Evolutionary conservation across 306 rosid genomes (phyloP).

Genomic region (Glycine tomentella): DNA sequence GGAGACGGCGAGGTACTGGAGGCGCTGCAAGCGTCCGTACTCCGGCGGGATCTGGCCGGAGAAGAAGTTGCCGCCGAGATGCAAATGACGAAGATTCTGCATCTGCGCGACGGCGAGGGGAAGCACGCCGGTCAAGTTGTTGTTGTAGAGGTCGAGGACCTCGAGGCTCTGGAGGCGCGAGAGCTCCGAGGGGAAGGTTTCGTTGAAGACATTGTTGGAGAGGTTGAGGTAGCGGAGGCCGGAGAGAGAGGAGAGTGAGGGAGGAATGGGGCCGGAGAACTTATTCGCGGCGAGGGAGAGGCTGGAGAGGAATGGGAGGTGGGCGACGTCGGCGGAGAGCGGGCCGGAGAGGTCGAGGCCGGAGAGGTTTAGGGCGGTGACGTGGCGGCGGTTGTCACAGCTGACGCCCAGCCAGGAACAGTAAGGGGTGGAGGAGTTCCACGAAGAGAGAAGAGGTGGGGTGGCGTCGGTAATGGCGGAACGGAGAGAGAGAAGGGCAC

Average conservation of each 20-base stretch:
- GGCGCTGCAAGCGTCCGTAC: constrained; percentile 62
- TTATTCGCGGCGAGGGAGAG: constrained; percentile 63
- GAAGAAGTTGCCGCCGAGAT: constrained; percentile 88
- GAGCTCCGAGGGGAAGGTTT: constrained; percentile 68
- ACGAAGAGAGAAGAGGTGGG: constrained; percentile 62
- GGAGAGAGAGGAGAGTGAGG: constrained; percentile 63
- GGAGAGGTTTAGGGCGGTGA: constrained; percentile 68
- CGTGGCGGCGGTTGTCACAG: constrained; percentile 75
- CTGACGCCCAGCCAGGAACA: constrained; percentile 77
- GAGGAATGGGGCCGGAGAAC: constrained; percentile 74
- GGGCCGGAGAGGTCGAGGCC: constrained; percentile 65
- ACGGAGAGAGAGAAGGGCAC: constrained; percentile 74
- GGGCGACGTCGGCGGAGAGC: constrained; percentile 60
- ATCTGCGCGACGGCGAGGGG: constrained; percentile 65
- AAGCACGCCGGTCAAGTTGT: constrained; percentile 79
- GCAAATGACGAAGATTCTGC: constrained; percentile 76
- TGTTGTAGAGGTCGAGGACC: constrained; percentile 83
- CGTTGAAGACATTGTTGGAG: constrained; percentile 80
- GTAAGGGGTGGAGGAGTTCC: constrained; percentile 67
- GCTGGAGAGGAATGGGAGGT: constrained; percentile 66
- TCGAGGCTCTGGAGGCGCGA: constrained; percentile 62
- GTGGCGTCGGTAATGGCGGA: constrained; percentile 61
- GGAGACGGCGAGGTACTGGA: constrained; percentile 84
- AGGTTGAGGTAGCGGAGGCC: constrained; percentile 70
- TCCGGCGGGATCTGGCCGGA: constrained; percentile 80